Evolutionary conservation across 2,329 filamentous ascomycete species (phyloP).

Genomic region (Calycina herbarum): DNA sequence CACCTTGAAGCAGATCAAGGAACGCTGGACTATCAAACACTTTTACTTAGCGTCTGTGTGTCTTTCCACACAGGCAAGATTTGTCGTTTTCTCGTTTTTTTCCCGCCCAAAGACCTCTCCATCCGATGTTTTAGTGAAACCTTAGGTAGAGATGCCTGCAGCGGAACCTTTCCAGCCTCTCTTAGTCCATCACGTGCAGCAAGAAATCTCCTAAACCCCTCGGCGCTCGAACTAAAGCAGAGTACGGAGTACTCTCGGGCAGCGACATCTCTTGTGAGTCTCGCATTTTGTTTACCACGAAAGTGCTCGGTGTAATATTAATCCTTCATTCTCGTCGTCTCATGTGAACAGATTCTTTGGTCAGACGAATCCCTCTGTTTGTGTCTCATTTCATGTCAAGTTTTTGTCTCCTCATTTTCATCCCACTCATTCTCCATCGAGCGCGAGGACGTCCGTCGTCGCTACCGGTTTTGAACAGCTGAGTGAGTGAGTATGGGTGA

Average conservation of each 20-base stretch:
- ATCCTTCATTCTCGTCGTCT: constrained; percentile 4
- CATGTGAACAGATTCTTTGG: constrained; percentile 8
- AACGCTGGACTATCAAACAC: constrained; percentile 21
- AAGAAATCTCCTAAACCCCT: background rate
- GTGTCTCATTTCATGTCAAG: constrained; percentile 3
- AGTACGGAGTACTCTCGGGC: constrained; percentile 3
- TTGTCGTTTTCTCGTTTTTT: background rate
- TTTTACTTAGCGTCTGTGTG: constrained; percentile 10
- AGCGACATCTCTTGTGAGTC: constrained; percentile 7
- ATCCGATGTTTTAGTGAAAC: constrained; percentile 20
- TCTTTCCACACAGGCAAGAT: background rate
- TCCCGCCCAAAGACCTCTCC: constrained; percentile 3
- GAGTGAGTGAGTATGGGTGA: background rate
- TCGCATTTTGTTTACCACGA: constrained; percentile 2
- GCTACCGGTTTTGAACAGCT: background rate
- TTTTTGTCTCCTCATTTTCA: background rate
- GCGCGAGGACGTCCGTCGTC: constrained; percentile 1
- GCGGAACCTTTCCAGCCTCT: background rate
- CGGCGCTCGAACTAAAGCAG: background rate
- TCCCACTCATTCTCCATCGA: background rate
- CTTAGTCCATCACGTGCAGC: background rate
- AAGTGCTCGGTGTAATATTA: background rate
- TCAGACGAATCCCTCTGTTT: constrained; percentile 5
- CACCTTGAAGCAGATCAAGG: constrained; percentile 24
- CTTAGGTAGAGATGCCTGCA: constrained; percentile 7